These are phyloP conservation scores for Polyplosphaeria fusca DNA, from an alignment of 495 filamentous ascomycete species.

Conservation along the genomic window DNA sequence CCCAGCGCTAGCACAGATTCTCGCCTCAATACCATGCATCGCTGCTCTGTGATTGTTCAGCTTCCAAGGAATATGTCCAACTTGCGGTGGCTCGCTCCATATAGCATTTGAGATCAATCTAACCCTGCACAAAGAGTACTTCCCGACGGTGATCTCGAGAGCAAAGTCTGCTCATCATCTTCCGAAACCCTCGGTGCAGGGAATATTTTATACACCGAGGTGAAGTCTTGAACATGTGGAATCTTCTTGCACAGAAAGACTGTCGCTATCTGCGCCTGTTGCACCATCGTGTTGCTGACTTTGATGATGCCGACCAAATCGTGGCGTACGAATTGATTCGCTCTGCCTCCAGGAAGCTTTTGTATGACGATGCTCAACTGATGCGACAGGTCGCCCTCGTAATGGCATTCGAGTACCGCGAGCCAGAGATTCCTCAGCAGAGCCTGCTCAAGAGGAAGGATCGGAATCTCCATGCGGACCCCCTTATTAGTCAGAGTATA, in stretches of 20 bases:
- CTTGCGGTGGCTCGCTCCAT: too few species aligned
- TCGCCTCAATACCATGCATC: too few species aligned
- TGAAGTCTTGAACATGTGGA: neutral
- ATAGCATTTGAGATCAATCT: too few species aligned
- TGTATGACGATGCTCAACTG: slow-evolving; percentile 7
- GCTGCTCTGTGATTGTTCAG: too few species aligned
- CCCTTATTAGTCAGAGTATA: slow-evolving; percentile 19
- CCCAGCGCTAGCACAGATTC: too few species aligned
- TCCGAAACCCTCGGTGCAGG: too few species aligned
- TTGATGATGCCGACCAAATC: neutral
- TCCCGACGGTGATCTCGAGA: too few species aligned
- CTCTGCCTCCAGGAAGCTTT: neutral
- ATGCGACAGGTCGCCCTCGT: neutral
- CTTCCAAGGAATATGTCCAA: too few species aligned
- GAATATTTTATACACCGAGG: neutral
- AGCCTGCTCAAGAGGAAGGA: neutral
- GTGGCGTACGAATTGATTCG: slow-evolving; percentile 7
- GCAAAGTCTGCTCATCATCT: too few species aligned
- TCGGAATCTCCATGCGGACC: slow-evolving; percentile 10
- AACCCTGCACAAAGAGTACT: too few species aligned
- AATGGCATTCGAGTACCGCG: neutral
- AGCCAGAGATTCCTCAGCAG: slow-evolving; percentile 3
- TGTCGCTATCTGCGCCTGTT: neutral
- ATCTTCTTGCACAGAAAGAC: slow-evolving; percentile 15
- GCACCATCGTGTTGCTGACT: neutral